These are phyloP conservation scores for Leccinum angustisporum DNA, from an alignment of 1,284 basidiomycete genomes.

Conservation along the genomic window DNA sequence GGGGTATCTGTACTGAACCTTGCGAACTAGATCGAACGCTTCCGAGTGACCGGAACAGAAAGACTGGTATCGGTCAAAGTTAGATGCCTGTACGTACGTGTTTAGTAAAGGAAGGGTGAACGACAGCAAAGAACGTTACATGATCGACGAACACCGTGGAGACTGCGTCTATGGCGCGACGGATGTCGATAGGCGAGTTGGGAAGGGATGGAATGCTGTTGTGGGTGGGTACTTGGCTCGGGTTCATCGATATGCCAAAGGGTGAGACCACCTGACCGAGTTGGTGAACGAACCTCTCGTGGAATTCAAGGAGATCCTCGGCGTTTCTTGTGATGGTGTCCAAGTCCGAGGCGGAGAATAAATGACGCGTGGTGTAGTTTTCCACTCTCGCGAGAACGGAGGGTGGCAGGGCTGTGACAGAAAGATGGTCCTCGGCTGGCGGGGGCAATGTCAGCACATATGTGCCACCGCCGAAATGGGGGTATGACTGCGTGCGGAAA, in stretches of 20 bases:
- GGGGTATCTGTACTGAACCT: constrained; percentile 56
- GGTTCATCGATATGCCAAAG: constrained; percentile 45
- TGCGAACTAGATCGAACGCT: constrained; percentile 71
- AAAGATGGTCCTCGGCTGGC: constrained; percentile 11
- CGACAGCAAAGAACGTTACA: constrained; percentile 40
- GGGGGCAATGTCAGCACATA: background rate
- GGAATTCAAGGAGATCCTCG: constrained; percentile 69
- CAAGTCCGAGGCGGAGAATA: constrained; percentile 57
- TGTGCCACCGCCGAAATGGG: constrained; percentile 12
- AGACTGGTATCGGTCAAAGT: constrained; percentile 75
- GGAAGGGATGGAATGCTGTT: constrained; percentile 3
- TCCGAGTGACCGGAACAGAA: constrained; percentile 86
- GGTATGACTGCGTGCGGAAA: constrained; percentile 25
- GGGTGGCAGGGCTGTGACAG: background rate
- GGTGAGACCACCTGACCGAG: constrained; percentile 57
- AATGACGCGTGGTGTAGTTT: constrained; percentile 39
- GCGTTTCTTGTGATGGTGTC: constrained; percentile 70
- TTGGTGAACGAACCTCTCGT: constrained; percentile 67
- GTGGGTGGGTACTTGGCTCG: constrained; percentile 21
- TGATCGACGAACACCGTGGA: constrained; percentile 66
- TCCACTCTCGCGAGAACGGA: constrained; percentile 33
- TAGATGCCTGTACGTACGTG: constrained; percentile 53
- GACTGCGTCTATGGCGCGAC: constrained; percentile 54
- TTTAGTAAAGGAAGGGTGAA: constrained; percentile 1
- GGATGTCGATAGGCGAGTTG: constrained; percentile 14